These are phyloP conservation scores for Penicillium silybi DNA, from an alignment of 495 filamentous ascomycete species.

Conservation along the genomic window DNA sequence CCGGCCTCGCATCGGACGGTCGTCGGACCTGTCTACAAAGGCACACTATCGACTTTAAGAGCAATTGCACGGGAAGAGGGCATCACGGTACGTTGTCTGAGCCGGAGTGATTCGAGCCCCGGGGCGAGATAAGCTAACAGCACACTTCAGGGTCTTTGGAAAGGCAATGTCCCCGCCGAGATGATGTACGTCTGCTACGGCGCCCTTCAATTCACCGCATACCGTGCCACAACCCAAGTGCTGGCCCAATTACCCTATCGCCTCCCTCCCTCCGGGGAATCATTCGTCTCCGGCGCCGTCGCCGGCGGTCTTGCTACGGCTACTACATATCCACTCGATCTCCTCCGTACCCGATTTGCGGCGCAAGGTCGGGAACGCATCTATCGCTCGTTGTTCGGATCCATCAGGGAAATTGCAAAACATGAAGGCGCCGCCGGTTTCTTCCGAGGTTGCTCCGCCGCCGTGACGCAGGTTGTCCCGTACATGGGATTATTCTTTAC, in stretches of 20 bases:
- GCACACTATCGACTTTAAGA: conserved; percentile 71
- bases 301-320: conserved; percentile 80
- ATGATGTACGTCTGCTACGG: conserved; percentile 88
- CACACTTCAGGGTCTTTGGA: conserved; percentile 71
- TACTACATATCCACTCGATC: conserved; percentile 86
- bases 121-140: conserved; percentile 1
- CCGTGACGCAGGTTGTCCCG: conserved; percentile 80
- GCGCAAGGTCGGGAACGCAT: conserved; percentile 84
- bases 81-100: conserved; percentile 49
- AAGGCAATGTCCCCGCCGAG: conserved; percentile 95
- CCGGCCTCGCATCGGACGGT: conserved; percentile 51
- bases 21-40: conserved; percentile 68
- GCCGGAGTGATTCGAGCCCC: background rate
- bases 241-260: conserved; percentile 51
- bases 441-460: conserved; percentile 80
- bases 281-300: conserved; percentile 74
- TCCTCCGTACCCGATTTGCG: conserved; percentile 91
- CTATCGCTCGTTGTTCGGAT: conserved; percentile 64
- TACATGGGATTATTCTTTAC: conserved; percentile 97
- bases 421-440: conserved; percentile 75
- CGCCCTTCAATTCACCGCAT: conserved; percentile 85
- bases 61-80: conserved; percentile 76
- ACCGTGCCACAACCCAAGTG: conserved; percentile 64
- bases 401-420: conserved; percentile 65
- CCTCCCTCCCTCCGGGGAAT: conserved; percentile 55